Evolutionary conservation across 2,329 filamentous ascomycete genomes (phyloP), one percentile per base, ranked within the genome.

Genomic region (Microdochium paspali): DNA sequence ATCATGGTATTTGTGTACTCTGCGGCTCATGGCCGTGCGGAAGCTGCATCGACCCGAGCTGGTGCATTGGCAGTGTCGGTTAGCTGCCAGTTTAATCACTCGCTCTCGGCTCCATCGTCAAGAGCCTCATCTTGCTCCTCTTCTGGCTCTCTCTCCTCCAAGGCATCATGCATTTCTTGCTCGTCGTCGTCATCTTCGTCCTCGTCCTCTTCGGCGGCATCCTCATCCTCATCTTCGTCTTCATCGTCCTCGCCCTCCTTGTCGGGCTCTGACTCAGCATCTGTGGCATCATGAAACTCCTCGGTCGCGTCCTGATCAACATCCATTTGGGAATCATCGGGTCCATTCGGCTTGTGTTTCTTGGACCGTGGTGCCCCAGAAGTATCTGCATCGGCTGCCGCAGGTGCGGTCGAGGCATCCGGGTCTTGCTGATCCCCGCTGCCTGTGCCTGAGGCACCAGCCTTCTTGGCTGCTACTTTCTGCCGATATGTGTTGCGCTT

Each of bases 401-500:
- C 35, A 20, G 47, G 46, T 4, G 49, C 49, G 28, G 48, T 13
- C 1, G 61, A 58, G 23, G 58, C 54, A 50, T 68, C 61, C 4
- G 65, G 63, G 49, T 68, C 64, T 15, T 46, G 49, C 23, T 44
- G 52, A 18, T 48, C 50, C 46, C 39, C 63, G 32, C 54, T 59
- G 13, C 55, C 58, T 32, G 58, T 59, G 2, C 58, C 56, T 24
- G 52, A 47, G 13, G 57, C 46, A 39, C 56, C 58, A 13, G 58
- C 65, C 46, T 66, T 67, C 64, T 85, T 87, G 46, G 81, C 78
- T 46, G 80, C 80, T 18, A 84, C 77, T 57, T 84, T 85, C 56
- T 81, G 79, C 46, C 84, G 77, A 66, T 88, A 87, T 15, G 76
- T 80, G 54, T 82, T 87, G 46, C 85, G 81, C 67, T 90, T 90